Evolutionary conservation across 2,329 filamentous ascomycete species (phyloP), one percentile per base, ranked within the genome.

Genomic region (Leptographium wingfieldii): DNA sequence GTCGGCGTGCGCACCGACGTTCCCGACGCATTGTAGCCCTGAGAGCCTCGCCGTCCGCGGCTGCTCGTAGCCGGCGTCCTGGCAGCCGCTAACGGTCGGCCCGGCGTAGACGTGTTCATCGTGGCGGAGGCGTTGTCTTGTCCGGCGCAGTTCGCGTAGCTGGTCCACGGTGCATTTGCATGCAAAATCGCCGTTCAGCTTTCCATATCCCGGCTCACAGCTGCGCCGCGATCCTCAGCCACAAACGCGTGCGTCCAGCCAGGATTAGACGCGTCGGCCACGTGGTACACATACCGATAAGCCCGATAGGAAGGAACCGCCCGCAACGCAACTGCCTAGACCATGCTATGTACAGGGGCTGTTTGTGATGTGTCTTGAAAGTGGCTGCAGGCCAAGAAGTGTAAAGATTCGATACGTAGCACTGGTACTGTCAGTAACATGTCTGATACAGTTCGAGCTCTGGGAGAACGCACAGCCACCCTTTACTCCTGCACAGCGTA

Each of bases 1-100:
- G 61, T 64, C 5, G 62, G 60, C 16, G 62, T 65, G 5, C 61
- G 59, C 12, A 62, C 59, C 43, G 31, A 40, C 27, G 33, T 31
- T 7, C 5, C 29, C 14, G 7, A 14, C 40, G 12, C 19, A 19
- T 19, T 14, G 40, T 43, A 19, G 40, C 40, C 40, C 19, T 19
- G 40, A 5, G 40, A 43, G 40, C 19, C 14, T 19, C 40, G 40
- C 7, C 40, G 40, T 19, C 40, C 40, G 1, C 40, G 40, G 6
- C 19, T 43, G 40, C 40, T 43, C 12, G 40, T 7, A 19, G 40
- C 19, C 40, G 40, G 40, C 40, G 40, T 43, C 40, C 6, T 3
- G 40, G 14, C 19, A 19, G 40, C 40, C 40, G 19, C 16, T 5
- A 9, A 14, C 19, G 40, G 40, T 9, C 40, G 14, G 3, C 14